Evolutionary conservation across 148 eudicot genomes (phyloP).

Genomic region (Cornus kousa): DNA sequence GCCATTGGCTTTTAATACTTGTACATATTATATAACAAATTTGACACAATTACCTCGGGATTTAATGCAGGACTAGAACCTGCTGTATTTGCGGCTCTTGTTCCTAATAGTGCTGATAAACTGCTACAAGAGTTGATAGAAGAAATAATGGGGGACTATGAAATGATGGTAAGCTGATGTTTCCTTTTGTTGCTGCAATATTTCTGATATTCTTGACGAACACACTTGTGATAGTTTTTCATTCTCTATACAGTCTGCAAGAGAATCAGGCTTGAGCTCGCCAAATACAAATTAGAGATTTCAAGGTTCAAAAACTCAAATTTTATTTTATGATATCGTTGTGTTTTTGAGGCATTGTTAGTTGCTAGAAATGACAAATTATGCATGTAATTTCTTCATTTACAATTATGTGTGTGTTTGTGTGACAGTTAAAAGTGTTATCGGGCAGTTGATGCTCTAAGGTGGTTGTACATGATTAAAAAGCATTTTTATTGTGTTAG

Average conservation of each 20-base stretch:
- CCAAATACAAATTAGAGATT: background rate
- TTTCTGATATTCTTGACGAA: too few relatives aligned
- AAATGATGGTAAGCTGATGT: constrained; percentile 57
- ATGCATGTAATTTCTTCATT: too few relatives aligned
- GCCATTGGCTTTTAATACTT: background rate
- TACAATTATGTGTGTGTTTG: too few relatives aligned
- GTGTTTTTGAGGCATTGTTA: background rate
- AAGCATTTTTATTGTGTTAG: too few relatives aligned
- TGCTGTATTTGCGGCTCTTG: constrained; percentile 84
- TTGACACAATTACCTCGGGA: background rate
- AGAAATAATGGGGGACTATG: constrained; percentile 90
- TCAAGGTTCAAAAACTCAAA: background rate
- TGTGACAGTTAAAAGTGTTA: too few relatives aligned
- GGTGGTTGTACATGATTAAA: too few relatives aligned
- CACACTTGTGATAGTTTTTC: background rate
- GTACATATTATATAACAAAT: background rate
- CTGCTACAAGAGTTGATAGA: constrained; percentile 67
- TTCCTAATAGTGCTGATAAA: constrained; percentile 81
- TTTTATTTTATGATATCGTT: background rate
- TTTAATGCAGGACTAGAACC: constrained; percentile 58
- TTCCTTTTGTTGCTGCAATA: background rate
- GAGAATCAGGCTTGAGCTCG: background rate
- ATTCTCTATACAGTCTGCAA: constrained; percentile 12
- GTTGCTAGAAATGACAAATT: too few relatives aligned
- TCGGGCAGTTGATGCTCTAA: too few relatives aligned